phyloP scores from a whole-genome alignment of 2,329 filamentous ascomycete species.

The Seiridium cupressi region DNA sequence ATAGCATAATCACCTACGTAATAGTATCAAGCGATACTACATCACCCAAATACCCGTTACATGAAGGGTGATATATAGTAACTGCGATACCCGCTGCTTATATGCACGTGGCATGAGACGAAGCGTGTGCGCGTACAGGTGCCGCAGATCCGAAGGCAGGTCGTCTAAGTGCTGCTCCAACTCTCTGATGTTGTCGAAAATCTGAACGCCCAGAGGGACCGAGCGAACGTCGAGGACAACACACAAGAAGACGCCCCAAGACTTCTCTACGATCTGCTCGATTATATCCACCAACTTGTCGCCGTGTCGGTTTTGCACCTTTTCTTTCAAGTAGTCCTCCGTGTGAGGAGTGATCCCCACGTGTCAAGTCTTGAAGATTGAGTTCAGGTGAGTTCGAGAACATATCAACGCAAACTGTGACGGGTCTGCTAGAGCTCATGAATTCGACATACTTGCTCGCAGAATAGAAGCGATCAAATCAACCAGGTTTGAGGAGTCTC shows the following conservation, averaged over 20 bases:
- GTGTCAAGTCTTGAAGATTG: background rate
- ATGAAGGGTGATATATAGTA: background rate
- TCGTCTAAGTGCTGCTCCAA: background rate
- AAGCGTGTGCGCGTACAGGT: constrained; percentile 3
- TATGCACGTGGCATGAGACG: background rate
- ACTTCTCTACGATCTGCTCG: background rate
- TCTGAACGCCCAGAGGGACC: constrained; percentile 6
- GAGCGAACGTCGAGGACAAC: constrained; percentile 1
- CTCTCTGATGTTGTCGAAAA: background rate
- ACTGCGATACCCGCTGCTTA: background rate
- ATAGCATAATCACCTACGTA: too few relatives aligned
- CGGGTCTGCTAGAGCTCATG: background rate
- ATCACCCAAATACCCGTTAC: too few relatives aligned
- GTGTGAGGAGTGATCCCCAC: background rate
- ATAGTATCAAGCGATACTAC: too few relatives aligned
- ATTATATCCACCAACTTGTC: background rate
- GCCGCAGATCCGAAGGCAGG: constrained; percentile 3
- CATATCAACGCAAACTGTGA: background rate
- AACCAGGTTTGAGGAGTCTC: too few relatives aligned
- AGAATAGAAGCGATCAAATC: too few relatives aligned
- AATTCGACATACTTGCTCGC: background rate
- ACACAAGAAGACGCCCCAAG: constrained; percentile 7
- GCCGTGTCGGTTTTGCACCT: background rate
- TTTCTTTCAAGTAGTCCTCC: background rate
- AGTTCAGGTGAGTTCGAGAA: background rate